Evolutionary conservation across 805 yeast genomes (phyloP), one percentile per base, ranked within the genome.

Genomic region (Blastobotrys robertii): DNA sequence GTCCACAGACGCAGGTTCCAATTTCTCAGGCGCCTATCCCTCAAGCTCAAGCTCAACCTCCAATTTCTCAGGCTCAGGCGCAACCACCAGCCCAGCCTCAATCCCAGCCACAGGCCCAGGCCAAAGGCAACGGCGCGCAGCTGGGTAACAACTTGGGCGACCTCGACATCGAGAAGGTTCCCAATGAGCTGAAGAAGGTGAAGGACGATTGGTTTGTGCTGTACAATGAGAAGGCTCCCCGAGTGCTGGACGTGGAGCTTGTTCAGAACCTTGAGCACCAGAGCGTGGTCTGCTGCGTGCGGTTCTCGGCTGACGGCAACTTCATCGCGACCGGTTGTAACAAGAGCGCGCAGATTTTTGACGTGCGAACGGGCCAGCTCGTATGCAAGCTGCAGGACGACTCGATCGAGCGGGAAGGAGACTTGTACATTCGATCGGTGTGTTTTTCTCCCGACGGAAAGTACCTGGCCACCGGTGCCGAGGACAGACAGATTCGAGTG

Each of bases 301-400:
- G 94, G 48, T 90, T 92, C 69, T 79, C 88, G 45, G 78, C 78
- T 50, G 95, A 86, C 61, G 97, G 97, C 49, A 82, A 84, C 65
- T 84, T 76, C 59, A 71, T 90, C 53, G 98, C 97, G 19, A 90
- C 97, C 11, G 98, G 98, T 39, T 88, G 97, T 69, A 92, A 90
- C 68, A 85, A 87, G 60, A 77, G 94, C 35, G 92, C 97, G 2
- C 96, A 88, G 64, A 95, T 90, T 45, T 90, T 81, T 65, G 83
- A 84, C 52, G 97, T 88, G 40, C 82, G 81, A 56, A 82, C 94
- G 14, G 97, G 98, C 53, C 88, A 84, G 56, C 70, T 86, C 49
- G 79, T 86, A 48, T 94, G 95, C 43, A 77, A 84, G 60, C 73
- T 90, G 56, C 78, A 83, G 51, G 97, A 90, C 63, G 95, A 88